Conservation (phyloP, 495 filamentous ascomycete genomes). For the Penicillium manginii region DNA sequence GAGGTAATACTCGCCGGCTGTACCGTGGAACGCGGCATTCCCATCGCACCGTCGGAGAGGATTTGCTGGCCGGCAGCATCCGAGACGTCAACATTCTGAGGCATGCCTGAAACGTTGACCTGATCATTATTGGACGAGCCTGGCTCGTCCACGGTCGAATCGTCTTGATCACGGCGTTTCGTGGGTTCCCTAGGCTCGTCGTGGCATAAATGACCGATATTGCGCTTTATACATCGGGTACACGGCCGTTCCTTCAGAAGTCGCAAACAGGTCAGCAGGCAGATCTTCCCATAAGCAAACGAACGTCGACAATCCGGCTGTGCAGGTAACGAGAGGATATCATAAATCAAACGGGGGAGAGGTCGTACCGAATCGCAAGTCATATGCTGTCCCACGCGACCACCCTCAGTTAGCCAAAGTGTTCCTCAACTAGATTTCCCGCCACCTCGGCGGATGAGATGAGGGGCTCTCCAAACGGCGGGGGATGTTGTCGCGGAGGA, state of each 20-base stretch:
- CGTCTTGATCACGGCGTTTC: slow-evolving; percentile 73
- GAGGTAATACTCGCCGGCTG: slow-evolving; percentile 40
- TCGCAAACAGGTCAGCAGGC: slow-evolving; percentile 32
- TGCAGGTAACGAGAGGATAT: slow-evolving; percentile 32
- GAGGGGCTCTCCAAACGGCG: slow-evolving; percentile 1
- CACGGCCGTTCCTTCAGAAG: slow-evolving; percentile 83
- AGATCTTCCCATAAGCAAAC: slow-evolving; percentile 16
- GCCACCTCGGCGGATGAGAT: not conserved
- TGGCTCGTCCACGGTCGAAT: slow-evolving; percentile 62
- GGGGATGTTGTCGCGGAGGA: slow-evolving; percentile 9
- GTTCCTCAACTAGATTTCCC: slow-evolving; percentile 5
- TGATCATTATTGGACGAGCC: slow-evolving; percentile 54
- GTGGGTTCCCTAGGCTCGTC: slow-evolving; percentile 86
- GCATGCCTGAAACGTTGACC: slow-evolving; percentile 42
- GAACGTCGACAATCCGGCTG: slow-evolving; percentile 22
- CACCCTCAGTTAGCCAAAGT: slow-evolving; percentile 43
- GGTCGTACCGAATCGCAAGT: slow-evolving; percentile 97
- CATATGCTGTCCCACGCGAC: slow-evolving; percentile 82
- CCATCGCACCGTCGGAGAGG: slow-evolving; percentile 39
- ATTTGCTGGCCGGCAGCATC: slow-evolving; percentile 50
- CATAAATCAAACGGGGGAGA: slow-evolving; percentile 16
- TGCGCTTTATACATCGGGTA: slow-evolving; percentile 96
- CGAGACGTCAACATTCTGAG: slow-evolving; percentile 42
- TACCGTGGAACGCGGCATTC: slow-evolving; percentile 36
- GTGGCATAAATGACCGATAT: slow-evolving; percentile 98